phyloP scores from a whole-genome alignment of 768 basidiomycete species.

The Pulveroboletus sp. region DNA sequence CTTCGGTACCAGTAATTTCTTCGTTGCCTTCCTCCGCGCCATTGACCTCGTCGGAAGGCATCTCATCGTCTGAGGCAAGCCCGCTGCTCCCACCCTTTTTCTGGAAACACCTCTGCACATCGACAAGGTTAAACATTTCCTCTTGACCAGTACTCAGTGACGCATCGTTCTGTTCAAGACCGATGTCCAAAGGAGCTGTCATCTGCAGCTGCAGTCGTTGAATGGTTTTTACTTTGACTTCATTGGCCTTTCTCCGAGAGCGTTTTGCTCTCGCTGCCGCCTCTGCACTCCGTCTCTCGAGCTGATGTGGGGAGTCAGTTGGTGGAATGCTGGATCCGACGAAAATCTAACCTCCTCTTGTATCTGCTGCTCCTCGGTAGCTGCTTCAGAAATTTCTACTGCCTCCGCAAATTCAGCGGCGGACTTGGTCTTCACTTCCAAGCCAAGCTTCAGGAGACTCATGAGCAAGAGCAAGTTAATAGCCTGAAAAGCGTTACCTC shows the following conservation, averaged over 20 bases:
- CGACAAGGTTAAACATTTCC: constrained; percentile 83
- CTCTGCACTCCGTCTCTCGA: constrained; percentile 79
- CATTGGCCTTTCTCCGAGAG: constrained; percentile 81
- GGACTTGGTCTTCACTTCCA: constrained; percentile 75
- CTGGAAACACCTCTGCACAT: constrained; percentile 45
- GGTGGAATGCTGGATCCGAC: not conserved
- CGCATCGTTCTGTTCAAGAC: constrained; percentile 76
- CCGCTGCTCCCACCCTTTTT: constrained; percentile 39
- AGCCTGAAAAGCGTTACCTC: constrained; percentile 47
- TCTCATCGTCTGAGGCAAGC: constrained; percentile 40
- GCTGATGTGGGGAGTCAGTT: constrained; percentile 39
- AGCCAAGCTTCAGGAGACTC: constrained; percentile 53
- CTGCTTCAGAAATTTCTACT: constrained; percentile 57
- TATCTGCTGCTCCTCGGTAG: constrained; percentile 88
- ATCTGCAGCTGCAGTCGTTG: constrained; percentile 96
- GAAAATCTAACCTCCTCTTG: constrained; percentile 65
- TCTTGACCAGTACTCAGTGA: constrained; percentile 71
- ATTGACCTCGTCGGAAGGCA: constrained; percentile 34
- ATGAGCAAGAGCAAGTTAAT: constrained; percentile 4
- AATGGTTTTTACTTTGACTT: constrained; percentile 80
- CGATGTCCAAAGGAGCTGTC: constrained; percentile 96
- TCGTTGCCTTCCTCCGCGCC: constrained; percentile 31
- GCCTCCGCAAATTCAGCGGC: constrained; percentile 73
- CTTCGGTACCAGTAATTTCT: constrained; percentile 54
- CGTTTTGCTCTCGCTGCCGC: constrained; percentile 69